Base-by-base conservation (phyloP, 1,284 basidiomycete genomes). In the Termitomyces sp. region DNA sequence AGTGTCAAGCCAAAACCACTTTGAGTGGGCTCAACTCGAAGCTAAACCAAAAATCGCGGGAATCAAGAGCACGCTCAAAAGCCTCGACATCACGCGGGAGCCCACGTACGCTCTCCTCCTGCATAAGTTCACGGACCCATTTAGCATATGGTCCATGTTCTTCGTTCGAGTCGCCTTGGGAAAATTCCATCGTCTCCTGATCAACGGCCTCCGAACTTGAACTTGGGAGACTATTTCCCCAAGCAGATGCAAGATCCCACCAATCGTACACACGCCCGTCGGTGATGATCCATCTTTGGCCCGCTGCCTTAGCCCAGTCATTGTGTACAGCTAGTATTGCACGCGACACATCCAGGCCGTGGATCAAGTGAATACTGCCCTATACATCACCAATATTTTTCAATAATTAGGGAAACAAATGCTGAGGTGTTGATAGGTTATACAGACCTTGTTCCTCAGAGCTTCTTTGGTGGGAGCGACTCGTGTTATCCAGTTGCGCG, bases 211-310 rank as follows among this genome's bases (percentile, higher is more conserved):
- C 19, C 14, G 19, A 21, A 10, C 0, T n/a, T 1, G 19, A 33
- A n/a, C 24, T 9, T 24, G 14, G 1, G 14, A 26, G 45, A 42
- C 19, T 44, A 30, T 8, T 58, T 4, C 75, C 75, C 76, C 77
- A 84, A 3, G 78, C 75, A 6, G 76, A 76, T 1, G 78, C 80
- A 7, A 85, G 68, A 58, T 84, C 82, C 81, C 83, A 86, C 82
- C 81, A 84, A 61, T 86, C 80, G 60, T 84, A 82, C 30, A 84
- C 75, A 7, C 81, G 72, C 14, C 72, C 69, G 59, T 87, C 82
- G 7, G 77, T 80, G 21, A 84, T 63, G 9, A 83, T 59, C 80
- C 80, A 82, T 7, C 79, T 73, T 59, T 81, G 70, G 3, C 79
- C 79, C 9, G 60, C 56, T 1, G 78, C 73, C 45, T 68, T 71